Percentiles rank a stretch among this genome's conserved stretches.
phyloP scores from a whole-genome alignment of 129 eudicot species.

The Escallonia rubra region DNA sequence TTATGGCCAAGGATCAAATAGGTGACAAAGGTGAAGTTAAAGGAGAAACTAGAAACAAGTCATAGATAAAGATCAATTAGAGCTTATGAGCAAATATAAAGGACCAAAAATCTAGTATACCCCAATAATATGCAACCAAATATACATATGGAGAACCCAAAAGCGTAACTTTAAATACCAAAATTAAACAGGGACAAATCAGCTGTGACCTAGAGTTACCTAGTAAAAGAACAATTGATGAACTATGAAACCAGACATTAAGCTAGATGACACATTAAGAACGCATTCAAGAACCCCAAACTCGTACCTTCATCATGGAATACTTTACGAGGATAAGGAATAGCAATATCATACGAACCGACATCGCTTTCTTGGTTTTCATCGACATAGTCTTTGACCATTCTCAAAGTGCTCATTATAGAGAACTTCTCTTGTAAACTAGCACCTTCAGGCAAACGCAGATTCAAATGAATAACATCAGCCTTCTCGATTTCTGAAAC shows the following conservation, averaged over 20 bases:
- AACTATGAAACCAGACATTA: background rate
- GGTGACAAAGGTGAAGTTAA: too few species aligned
- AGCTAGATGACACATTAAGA: background rate
- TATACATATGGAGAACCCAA: too few species aligned
- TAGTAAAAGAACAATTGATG: too few species aligned
- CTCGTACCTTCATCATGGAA: constrained; percentile 59
- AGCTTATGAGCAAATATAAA: too few species aligned
- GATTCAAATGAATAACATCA: constrained; percentile 47
- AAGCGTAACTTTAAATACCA: too few species aligned
- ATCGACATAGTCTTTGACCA: constrained; percentile 65
- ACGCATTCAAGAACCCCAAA: background rate
- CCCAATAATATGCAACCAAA: too few species aligned
- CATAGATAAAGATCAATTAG: too few species aligned
- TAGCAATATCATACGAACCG: constrained; percentile 66
- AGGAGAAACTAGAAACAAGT: too few species aligned
- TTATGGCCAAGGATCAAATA: too few species aligned
- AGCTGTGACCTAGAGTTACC: too few species aligned
- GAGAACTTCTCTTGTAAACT: constrained; percentile 68
- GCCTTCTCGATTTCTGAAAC: constrained; percentile 18
- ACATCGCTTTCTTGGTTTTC: constrained; percentile 44
- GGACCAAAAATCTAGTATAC: too few species aligned
- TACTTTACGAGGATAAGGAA: constrained; percentile 92
- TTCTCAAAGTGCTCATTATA: constrained; percentile 42
- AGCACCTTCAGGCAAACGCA: constrained; percentile 61
- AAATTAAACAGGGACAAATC: too few species aligned